Percentiles rank a stretch among this genome's conserved stretches.
These are phyloP conservation scores for Ammopiptanthus mongolicus DNA, from an alignment of 306 rosid species.

Conservation along the genomic window DNA sequence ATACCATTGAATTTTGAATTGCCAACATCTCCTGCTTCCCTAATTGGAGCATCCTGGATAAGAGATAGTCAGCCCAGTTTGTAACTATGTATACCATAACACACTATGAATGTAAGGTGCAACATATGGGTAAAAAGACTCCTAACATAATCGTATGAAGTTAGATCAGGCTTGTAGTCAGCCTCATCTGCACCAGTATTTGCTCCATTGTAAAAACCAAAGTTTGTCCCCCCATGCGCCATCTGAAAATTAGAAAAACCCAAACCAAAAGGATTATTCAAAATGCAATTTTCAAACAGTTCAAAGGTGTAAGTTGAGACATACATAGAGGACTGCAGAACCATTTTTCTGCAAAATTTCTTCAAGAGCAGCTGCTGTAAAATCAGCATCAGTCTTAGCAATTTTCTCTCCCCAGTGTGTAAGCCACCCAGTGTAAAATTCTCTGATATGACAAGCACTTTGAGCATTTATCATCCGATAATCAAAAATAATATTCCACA, in stretches of 20 bases:
- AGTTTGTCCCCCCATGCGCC: constrained; percentile 97
- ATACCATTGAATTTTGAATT: constrained; percentile 76
- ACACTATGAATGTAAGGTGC: neutral
- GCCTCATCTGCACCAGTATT: constrained; percentile 59
- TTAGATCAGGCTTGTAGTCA: constrained; percentile 81
- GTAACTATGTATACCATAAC: neutral
- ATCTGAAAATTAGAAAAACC: constrained; percentile 48
- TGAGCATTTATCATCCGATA: constrained; percentile 23
- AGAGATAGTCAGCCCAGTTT: constrained; percentile 15
- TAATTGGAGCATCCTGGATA: constrained; percentile 90
- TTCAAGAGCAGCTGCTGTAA: constrained; percentile 66
- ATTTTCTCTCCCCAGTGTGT: constrained; percentile 91
- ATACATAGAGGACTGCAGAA: constrained; percentile 83
- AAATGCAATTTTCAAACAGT: constrained; percentile 6
- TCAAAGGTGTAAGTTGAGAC: constrained; percentile 20
- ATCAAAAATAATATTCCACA: constrained; percentile 18
- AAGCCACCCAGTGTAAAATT: constrained; percentile 97
- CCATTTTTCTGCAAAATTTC: constrained; percentile 74
- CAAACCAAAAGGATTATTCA: constrained; percentile 15
- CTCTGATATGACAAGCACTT: constrained; percentile 52
- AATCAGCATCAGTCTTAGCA: constrained; percentile 65
- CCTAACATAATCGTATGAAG: constrained; percentile 91
- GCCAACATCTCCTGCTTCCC: constrained; percentile 82
- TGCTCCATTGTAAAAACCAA: constrained; percentile 91
- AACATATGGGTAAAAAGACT: constrained; percentile 15